A percentile compares a stretch with the other conserved stretches of the same genome.
Conservation (phyloP, 2,329 filamentous ascomycete species). For the Nemania sp. region DNA sequence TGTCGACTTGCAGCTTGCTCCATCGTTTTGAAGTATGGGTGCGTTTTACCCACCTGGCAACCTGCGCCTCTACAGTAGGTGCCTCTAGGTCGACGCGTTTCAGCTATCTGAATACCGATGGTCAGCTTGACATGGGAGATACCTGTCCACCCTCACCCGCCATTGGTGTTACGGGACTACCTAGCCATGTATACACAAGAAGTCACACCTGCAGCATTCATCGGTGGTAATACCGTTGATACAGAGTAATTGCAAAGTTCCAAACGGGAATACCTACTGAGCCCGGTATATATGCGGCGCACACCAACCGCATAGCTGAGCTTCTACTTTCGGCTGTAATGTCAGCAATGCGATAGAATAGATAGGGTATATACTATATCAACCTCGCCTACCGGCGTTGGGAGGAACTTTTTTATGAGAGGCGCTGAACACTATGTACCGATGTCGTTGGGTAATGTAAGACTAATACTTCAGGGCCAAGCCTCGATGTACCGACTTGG, state of each 20-base stretch:
- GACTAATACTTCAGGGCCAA: constrained; percentile 5
- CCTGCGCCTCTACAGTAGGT: constrained; percentile 8
- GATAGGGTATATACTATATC: constrained; percentile 40
- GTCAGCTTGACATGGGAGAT: constrained; percentile 41
- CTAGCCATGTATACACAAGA: constrained; percentile 46
- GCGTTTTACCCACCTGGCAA: constrained; percentile 2
- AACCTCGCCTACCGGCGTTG: constrained; percentile 12
- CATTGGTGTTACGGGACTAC: constrained; percentile 44
- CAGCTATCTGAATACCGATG: constrained; percentile 43
- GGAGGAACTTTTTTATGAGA: not conserved
- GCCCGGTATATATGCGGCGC: constrained; percentile 13
- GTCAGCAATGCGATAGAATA: constrained; percentile 20
- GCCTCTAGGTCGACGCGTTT: constrained; percentile 38
- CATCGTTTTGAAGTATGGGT: constrained; percentile 35
- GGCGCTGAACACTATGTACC: constrained; percentile 7
- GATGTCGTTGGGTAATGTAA: constrained; percentile 20
- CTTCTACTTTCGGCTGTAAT: constrained; percentile 5
- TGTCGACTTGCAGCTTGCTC: constrained; percentile 50
- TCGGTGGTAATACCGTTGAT: not conserved
- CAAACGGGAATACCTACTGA: not conserved
- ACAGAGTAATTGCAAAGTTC: not conserved
- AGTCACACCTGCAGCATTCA: constrained; percentile 46
- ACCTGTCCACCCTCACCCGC: constrained; percentile 27
- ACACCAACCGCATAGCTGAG: constrained; percentile 11
- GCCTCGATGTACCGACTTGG: constrained; percentile 23